Evolutionary conservation across 2,329 filamentous ascomycete genomes (phyloP), one percentile per base, ranked within the genome.

Genomic region (Geosmithia flava): DNA sequence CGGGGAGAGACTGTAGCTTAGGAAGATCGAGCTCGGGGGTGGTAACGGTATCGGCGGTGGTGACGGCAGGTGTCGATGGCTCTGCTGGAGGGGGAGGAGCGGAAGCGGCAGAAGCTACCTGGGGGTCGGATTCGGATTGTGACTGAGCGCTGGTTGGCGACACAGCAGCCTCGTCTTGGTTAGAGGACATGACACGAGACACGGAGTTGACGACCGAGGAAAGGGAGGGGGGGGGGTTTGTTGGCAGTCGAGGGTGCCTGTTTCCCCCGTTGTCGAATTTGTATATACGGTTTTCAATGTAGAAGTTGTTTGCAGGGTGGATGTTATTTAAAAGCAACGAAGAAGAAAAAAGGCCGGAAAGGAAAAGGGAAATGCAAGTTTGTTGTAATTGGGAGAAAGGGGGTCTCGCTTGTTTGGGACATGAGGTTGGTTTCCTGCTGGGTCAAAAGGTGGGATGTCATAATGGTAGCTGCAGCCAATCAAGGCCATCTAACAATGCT

Each of bases 1-100:
- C 81, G 42, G 91, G 87, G 44, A 97, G 79, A 47, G 86, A 77
- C 66, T 95, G 85, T 45, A 98, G 81, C 74, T 95, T 95, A 58
- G 82, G 71, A 56, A 95, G 70, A 62, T 98, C 90, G 63, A 98
- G 85, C 71, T 95, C 86, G 46, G 83, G 83, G 59, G 79, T 83
- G 51, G 71, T 66, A 54, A 65, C 70, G 53, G 52, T 76, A 49
- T 68, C 63, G 54, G 59, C 67, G 50, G 33, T 56, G 52, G 62
- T 20, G 10, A n/a, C 56, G 54, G 64, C 52, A 58, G 59, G 53
- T 63, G 54, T 27, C 23, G 23, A 27, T 27, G 23, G 23, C 23
- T 27, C 52, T 51, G 57, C 56, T 48, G 53, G 50, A 48, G 56
- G 53, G 42, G 53, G 50, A 15, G 51, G 51, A 20, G 46, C 49